Conservation (phyloP, 2,329 filamentous ascomycete genomes). For the Hymenoscyphus occultus region DNA sequence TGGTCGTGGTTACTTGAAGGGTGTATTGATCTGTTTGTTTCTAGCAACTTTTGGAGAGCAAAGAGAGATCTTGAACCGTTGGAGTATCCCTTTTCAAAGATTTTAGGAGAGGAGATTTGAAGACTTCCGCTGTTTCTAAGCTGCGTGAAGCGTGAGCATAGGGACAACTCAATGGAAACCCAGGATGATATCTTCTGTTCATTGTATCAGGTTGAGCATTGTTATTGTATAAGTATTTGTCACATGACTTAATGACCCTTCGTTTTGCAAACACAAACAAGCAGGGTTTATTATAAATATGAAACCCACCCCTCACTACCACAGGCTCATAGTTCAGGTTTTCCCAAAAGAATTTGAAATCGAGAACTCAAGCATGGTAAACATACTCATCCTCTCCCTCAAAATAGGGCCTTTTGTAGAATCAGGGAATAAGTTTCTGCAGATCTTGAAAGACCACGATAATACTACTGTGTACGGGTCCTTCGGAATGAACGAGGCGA, state of each 20-base stretch:
- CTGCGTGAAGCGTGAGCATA: not conserved
- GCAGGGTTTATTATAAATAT: not conserved
- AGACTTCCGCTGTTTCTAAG: not conserved
- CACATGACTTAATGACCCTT: too few species aligned
- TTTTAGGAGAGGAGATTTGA: not conserved
- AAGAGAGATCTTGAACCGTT: constrained; percentile 7
- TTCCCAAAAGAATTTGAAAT: not conserved
- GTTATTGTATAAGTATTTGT: too few species aligned
- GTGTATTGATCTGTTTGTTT: not conserved
- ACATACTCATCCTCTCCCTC: not conserved
- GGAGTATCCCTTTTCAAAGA: not conserved
- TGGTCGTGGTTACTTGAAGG: constrained; percentile 12
- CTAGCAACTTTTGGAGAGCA: constrained; percentile 9
- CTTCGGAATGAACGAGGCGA: not conserved
- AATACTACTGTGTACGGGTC: not conserved
- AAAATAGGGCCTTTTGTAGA: not conserved
- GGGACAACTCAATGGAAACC: not conserved
- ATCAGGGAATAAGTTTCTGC: not conserved
- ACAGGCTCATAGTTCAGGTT: not conserved
- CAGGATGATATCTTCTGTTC: not conserved
- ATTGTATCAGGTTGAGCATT: too few species aligned
- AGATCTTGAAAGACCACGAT: not conserved
- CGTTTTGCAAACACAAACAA: too few species aligned
- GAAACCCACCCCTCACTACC: not conserved
- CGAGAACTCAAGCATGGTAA: not conserved